These are phyloP conservation scores for Sclerotinia sclerotiorum DNA, from an alignment of 2,329 filamentous ascomycete genomes.

Conservation along the genomic window DNA sequence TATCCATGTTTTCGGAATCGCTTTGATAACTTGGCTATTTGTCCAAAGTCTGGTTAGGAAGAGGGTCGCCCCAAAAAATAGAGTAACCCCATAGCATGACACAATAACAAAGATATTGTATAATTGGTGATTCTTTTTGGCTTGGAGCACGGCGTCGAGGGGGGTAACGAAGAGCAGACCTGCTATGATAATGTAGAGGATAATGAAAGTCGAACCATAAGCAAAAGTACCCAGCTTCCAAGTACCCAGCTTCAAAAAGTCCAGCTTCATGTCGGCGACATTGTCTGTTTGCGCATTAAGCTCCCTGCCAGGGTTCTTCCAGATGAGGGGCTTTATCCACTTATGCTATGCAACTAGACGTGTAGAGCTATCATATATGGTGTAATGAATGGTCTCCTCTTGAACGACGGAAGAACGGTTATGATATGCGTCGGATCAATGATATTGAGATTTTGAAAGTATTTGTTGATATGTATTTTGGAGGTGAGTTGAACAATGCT, in stretches of 20 bases:
- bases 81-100: conserved; percentile 71
- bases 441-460: background rate
- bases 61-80: conserved; percentile 69
- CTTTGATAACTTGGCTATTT: conserved; percentile 73
- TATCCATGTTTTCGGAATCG: conserved; percentile 84
- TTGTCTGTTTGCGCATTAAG: conserved; percentile 18
- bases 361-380: background rate
- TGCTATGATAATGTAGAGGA: conserved; percentile 59
- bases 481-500: background rate
- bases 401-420: background rate
- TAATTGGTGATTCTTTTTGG: conserved; percentile 61
- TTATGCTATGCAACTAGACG: background rate
- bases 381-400: background rate
- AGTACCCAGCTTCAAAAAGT: conserved; percentile 1
- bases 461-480: background rate
- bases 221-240: conserved; percentile 11
- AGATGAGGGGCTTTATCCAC: conserved; percentile 21
- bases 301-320: conserved; percentile 20
- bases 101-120: conserved; percentile 84
- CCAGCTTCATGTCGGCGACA: conserved; percentile 19
- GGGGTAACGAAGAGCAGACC: conserved; percentile 77
- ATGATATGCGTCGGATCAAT: background rate
- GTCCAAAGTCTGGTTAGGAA: conserved; percentile 86
- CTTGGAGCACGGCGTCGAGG: conserved; percentile 77
- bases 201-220: conserved; percentile 8